Percentiles rank a stretch among this genome's conserved stretches.
Evolutionary conservation across 1,284 basidiomycete genomes (phyloP).

Genomic region (Fomitiporia mediterranea): DNA sequence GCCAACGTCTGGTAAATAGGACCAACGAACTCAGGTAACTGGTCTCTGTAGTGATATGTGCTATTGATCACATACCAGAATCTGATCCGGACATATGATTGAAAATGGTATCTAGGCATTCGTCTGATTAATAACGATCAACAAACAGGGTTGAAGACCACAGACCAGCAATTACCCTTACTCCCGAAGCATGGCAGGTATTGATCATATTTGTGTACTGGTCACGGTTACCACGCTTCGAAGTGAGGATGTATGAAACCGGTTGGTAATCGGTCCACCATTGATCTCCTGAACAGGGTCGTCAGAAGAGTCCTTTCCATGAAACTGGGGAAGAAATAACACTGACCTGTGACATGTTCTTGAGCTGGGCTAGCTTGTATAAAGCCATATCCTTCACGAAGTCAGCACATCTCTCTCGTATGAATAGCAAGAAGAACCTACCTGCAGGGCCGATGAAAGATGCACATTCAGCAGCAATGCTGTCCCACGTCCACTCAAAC

Average conservation of each 20-base stretch:
- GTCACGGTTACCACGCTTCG: constrained; percentile 50
- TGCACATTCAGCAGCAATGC: constrained; percentile 59
- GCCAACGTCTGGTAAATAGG: constrained; percentile 37
- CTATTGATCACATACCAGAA: constrained; percentile 18
- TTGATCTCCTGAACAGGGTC: constrained; percentile 28
- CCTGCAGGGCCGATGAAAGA: constrained; percentile 59
- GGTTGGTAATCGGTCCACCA: constrained; percentile 74
- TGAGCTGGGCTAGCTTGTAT: constrained; percentile 45
- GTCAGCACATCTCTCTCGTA: neutral
- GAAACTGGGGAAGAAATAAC: neutral
- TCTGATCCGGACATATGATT: constrained; percentile 59
- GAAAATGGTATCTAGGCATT: constrained; percentile 49
- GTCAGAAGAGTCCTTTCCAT: neutral
- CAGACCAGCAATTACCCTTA: constrained; percentile 54
- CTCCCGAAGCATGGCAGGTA: constrained; percentile 56
- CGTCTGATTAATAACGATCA: too few species aligned
- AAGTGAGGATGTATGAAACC: constrained; percentile 56
- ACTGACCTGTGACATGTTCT: constrained; percentile 28
- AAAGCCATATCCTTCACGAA: constrained; percentile 55
- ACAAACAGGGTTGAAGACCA: too few species aligned
- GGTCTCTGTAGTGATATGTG: neutral
- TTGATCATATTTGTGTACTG: constrained; percentile 54
- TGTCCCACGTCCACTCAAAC: constrained; percentile 43
- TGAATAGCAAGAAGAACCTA: constrained; percentile 7
- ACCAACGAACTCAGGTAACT: too few species aligned